Conservation (phyloP, 169 alveolate species). For the Cryptosporidium felis region DNA sequence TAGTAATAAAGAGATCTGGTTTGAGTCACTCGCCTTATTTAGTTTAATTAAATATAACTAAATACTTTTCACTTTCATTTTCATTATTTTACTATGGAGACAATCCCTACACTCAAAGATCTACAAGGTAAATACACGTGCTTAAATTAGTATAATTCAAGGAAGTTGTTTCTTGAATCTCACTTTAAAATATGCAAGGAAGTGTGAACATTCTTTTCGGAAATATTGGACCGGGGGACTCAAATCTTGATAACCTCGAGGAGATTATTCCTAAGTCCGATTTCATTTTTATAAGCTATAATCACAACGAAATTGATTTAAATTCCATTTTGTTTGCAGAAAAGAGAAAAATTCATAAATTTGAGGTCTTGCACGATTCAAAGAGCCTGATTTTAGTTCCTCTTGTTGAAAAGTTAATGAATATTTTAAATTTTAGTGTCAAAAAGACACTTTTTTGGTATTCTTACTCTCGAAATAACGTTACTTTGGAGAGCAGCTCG, state of each 20-base stretch:
- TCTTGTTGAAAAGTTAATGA: not conserved
- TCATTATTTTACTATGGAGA: too few species aligned
- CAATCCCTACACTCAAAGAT: too few species aligned
- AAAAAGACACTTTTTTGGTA: not conserved
- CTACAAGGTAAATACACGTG: too few species aligned
- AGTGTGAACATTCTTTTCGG: conserved; percentile 18
- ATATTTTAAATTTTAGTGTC: not conserved
- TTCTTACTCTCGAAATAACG: not conserved
- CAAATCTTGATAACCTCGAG: not conserved
- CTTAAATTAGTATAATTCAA: too few species aligned
- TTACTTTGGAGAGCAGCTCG: conserved; percentile 15
- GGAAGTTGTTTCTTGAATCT: too few species aligned
- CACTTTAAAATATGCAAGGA: too few species aligned
- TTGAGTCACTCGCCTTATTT: too few species aligned
- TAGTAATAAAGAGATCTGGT: too few species aligned
- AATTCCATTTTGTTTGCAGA: not conserved
- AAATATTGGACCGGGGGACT: not conserved
- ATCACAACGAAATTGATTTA: not conserved
- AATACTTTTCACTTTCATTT: too few species aligned
- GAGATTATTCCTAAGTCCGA: not conserved
- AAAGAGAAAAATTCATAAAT: not conserved
- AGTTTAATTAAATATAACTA: too few species aligned
- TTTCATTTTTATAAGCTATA: conserved; percentile 12
- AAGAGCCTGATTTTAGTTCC: not conserved
- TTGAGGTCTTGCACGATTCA: not conserved